These are phyloP conservation scores for Colletotrichum sp. DNA, from an alignment of 2,329 filamentous ascomycete genomes.

Conservation along the genomic window DNA sequence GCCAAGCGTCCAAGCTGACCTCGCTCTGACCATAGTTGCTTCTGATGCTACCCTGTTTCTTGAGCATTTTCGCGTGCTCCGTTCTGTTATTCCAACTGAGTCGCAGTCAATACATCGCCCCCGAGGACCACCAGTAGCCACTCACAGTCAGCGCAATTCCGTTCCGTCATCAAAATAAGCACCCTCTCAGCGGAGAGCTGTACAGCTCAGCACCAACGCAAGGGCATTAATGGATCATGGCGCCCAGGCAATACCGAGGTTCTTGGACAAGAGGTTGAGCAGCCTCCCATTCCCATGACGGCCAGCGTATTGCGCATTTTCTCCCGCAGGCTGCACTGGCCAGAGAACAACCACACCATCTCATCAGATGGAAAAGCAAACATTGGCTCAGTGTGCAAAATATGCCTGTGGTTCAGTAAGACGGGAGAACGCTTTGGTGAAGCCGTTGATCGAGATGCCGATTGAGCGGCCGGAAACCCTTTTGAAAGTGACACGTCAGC, in stretches of 20 bases:
- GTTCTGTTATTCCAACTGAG: not conserved
- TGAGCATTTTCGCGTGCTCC: not conserved
- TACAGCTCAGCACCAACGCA: not conserved
- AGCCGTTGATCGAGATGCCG: not conserved
- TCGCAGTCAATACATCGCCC: not conserved
- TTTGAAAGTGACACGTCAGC: not conserved
- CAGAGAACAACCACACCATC: not conserved
- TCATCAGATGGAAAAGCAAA: not conserved
- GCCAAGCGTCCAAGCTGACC: not conserved
- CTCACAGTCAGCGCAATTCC: not conserved
- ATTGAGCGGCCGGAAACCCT: not conserved
- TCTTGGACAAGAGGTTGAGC: not conserved
- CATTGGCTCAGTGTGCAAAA: not conserved
- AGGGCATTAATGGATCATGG: not conserved
- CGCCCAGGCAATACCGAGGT: not conserved
- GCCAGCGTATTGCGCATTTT: not conserved
- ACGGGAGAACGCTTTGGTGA: not conserved
- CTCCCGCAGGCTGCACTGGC: too few species aligned
- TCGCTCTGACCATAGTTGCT: not conserved
- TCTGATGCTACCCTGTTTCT: not conserved
- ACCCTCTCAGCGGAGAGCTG: not conserved
- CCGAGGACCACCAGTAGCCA: not conserved
- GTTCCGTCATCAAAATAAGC: not conserved
- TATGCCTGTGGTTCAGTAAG: not conserved
- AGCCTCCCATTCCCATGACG: not conserved